Evolutionary conservation across 805 yeast species (phyloP).

Genomic region (Komagataella pseudopastoris): DNA sequence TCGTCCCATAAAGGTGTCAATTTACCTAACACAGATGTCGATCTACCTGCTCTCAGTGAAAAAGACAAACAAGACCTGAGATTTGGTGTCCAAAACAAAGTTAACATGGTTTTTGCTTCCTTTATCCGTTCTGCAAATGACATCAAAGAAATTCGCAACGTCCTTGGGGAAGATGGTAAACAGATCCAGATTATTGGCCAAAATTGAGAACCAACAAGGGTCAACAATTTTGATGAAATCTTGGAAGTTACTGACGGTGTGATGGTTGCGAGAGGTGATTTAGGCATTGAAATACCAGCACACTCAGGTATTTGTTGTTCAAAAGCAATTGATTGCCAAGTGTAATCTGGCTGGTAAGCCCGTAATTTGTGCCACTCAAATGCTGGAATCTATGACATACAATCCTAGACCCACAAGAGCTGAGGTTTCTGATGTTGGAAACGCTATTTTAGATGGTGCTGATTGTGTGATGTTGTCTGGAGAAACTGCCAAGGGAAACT

Average conservation of each 20-base stretch:
- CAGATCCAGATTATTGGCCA: constrained; percentile 92
- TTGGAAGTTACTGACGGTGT: constrained; percentile 94
- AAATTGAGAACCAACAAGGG: constrained; percentile 99
- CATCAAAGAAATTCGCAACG: constrained; percentile 80
- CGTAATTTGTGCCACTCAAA: constrained; percentile 98
- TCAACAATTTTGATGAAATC: constrained; percentile 96
- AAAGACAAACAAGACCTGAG: constrained; percentile 86
- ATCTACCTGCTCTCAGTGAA: constrained; percentile 94
- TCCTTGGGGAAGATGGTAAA: constrained; percentile 93
- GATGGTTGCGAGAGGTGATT: constrained; percentile 99
- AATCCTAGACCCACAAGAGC: constrained; percentile 99
- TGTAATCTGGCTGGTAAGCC: constrained; percentile 99
- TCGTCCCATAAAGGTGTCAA: constrained; percentile 98
- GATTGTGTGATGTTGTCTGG: constrained; percentile 99
- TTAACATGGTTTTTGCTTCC: constrained; percentile 97
- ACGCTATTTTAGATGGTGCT: constrained; percentile 98
- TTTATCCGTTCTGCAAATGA: constrained; percentile 93
- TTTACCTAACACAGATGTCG: constrained; percentile 98
- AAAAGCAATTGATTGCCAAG: constrained; percentile 97
- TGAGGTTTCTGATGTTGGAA: constrained; percentile 98
- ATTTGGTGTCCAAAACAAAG: constrained; percentile 95
- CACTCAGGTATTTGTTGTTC: constrained; percentile 97
- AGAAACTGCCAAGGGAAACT: constrained; percentile 99
- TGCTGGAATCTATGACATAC: constrained; percentile 98
- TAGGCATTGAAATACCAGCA: constrained; percentile 99